Conservation (phyloP, 768 basidiomycete genomes). For the Xerocomellus amylosporus region DNA sequence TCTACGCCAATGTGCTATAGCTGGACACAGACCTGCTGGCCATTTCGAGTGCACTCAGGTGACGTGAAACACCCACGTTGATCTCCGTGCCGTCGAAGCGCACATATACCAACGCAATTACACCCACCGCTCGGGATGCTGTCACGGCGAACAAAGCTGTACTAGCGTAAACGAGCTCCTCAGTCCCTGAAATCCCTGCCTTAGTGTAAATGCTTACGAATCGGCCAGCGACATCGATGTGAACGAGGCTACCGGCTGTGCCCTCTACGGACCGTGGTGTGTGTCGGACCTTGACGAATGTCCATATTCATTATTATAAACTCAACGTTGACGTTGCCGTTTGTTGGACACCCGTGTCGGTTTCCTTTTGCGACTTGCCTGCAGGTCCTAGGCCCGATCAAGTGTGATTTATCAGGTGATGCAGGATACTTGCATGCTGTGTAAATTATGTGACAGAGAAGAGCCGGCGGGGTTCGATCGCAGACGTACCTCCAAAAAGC, state of each 20-base stretch:
- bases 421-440: slow-evolving; percentile 5
- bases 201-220: slow-evolving; percentile 16
- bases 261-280: slow-evolving; percentile 7
- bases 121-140: slow-evolving; percentile 27
- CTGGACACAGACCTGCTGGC: slow-evolving; percentile 7
- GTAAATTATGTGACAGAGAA: slow-evolving; percentile 24
- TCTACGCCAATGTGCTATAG: slow-evolving; percentile 12
- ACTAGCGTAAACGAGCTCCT: slow-evolving; percentile 13
- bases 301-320: slow-evolving; percentile 11
- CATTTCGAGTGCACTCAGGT: slow-evolving; percentile 19
- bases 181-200: slow-evolving; percentile 25
- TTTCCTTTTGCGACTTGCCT: slow-evolving; percentile 27
- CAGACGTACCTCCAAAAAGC: slow-evolving; percentile 11
- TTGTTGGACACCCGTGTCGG: slow-evolving; percentile 6
- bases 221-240: slow-evolving; percentile 2
- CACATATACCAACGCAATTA: slow-evolving; percentile 13
- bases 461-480: slow-evolving; percentile 5
- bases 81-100: slow-evolving; percentile 26
- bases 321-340: slow-evolving; percentile 22
- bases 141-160: slow-evolving; percentile 21
- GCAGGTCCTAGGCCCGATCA: slow-evolving; percentile 22
- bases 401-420: slow-evolving; percentile 19
- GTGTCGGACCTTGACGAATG: slow-evolving; percentile 19
- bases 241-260: slow-evolving; percentile 30
- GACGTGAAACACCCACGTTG: slow-evolving; percentile 20